phyloP scores from a whole-genome alignment of 345 rosid species.

The Barbarea vulgaris region DNA sequence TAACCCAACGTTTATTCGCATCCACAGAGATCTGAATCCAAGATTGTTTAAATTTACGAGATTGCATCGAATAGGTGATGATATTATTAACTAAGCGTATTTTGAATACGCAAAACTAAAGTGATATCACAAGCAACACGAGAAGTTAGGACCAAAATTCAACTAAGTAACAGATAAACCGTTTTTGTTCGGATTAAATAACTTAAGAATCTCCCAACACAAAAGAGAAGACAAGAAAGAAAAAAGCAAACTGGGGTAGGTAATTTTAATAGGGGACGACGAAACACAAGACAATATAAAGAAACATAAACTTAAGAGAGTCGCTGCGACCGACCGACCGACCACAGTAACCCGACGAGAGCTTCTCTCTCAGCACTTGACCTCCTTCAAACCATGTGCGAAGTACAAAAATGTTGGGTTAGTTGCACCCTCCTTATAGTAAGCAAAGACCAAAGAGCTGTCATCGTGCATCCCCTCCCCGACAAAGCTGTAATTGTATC shows the following conservation, averaged over 20 bases:
- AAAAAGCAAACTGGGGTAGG: slow-evolving; percentile 22
- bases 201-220: slow-evolving; percentile 23
- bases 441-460: slow-evolving; percentile 71
- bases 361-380: slow-evolving; percentile 72
- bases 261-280: slow-evolving; percentile 12
- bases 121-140: background rate
- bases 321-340: slow-evolving; percentile 37
- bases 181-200: slow-evolving; percentile 13
- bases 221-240: background rate
- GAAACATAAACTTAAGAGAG: slow-evolving; percentile 29
- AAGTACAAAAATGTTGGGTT: slow-evolving; percentile 98
- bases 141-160: slow-evolving; percentile 27
- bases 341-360: slow-evolving; percentile 6
- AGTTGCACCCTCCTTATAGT: slow-evolving; percentile 91
- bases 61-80: background rate
- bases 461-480: slow-evolving; percentile 97
- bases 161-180: slow-evolving; percentile 26
- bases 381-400: slow-evolving; percentile 79
- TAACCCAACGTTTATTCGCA: background rate
- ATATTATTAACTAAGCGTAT: background rate
- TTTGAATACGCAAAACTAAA: background rate
- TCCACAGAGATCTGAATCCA: slow-evolving; percentile 4
- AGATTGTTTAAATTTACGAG: background rate
- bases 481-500: slow-evolving; percentile 61
- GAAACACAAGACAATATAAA: slow-evolving; percentile 14